Base-by-base conservation (phyloP, 768 basidiomycete species). In the Mycena crocata region DNA sequence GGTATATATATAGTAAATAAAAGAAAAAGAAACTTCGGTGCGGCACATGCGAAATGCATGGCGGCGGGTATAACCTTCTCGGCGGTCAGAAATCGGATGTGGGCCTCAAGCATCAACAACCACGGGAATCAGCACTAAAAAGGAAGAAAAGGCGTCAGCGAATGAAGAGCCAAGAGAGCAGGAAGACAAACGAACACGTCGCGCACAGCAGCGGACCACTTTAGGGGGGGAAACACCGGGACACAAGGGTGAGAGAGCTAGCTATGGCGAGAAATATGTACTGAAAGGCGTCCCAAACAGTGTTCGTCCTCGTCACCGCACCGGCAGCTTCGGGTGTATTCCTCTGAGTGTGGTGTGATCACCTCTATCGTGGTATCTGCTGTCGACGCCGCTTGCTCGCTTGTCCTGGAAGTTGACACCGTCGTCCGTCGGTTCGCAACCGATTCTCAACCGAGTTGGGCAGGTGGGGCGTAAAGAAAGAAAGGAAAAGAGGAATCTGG, bases 361-460 rank as follows among this genome's bases (percentile, higher is more conserved):
- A 30, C 42, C 42, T 34, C 37, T 24, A 4, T 57, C 30, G n/a
- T 31, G 56, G 42, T 57, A 30, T 32, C 19, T 57, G 4, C 26
- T n/a, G 14, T n/a, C 26, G 56, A 14, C 42, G 56, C 30, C 32
- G 42, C 40, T 57, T 44, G 56, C 44, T 21, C 56, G 42, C 56
- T 44, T 57, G 30, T 44, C 31, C 56, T 57, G 42, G 56, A 17
- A n/a, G n/a, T n/a, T n/a, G n/a, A n/a, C n/a, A n/a, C n/a, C n/a
- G n/a, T 31, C 26, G 46, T 26, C 28, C 26, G 17, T 30, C 28
- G 17, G n/a, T n/a, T 23, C 42, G 6, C 42, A 23, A 23, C 42
- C n/a, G 17, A 44, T 44, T 44, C 42, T 44, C 42, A 44, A 44
- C 46, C 10, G 46, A 30, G n/a, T n/a, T n/a, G n/a, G n/a, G n/a